Conservation (phyloP, 352 stramenopile genomes). For the Phytophthora ramorum region DNA sequence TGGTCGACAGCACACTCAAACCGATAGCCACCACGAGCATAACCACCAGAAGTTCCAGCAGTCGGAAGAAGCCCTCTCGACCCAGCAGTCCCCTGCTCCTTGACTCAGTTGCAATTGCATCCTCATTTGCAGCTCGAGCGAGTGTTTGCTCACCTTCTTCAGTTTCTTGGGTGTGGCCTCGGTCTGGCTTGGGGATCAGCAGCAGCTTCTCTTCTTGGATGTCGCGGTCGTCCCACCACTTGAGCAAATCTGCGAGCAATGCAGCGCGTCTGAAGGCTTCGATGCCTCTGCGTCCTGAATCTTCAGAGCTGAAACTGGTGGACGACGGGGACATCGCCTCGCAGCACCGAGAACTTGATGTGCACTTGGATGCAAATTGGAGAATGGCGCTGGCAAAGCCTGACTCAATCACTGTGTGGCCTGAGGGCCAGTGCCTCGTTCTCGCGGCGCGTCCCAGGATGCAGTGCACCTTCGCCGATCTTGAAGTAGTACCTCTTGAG, state of each 20-base stretch:
- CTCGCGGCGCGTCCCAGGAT: slow-evolving; percentile 30
- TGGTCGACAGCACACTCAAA: slow-evolving; percentile 30
- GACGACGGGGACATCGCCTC: slow-evolving; percentile 37
- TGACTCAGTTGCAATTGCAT: background rate
- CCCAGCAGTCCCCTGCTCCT: background rate
- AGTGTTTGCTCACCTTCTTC: background rate
- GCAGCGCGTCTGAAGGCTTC: slow-evolving; percentile 15
- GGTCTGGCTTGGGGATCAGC: slow-evolving; percentile 19
- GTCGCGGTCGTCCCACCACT: slow-evolving; percentile 23
- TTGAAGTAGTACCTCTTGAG: slow-evolving; percentile 9
- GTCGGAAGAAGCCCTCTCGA: slow-evolving; percentile 10
- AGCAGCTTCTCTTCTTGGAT: slow-evolving; percentile 22
- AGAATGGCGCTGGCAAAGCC: slow-evolving; percentile 25
- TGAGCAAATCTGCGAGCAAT: slow-evolving; percentile 21
- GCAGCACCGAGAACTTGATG: background rate
- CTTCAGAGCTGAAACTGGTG: slow-evolving; percentile 11
- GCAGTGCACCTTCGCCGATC: background rate
- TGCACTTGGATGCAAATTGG: slow-evolving; percentile 23
- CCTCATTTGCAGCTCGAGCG: background rate
- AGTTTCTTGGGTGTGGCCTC: background rate
- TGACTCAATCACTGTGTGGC: slow-evolving; percentile 13
- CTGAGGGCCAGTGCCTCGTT: slow-evolving; percentile 14
- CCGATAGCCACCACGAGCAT: slow-evolving; percentile 24
- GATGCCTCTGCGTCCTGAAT: background rate
- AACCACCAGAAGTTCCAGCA: slow-evolving; percentile 33